These are phyloP conservation scores for Coemansia sp. DNA, from an alignment of 192 early-diverging fungal genomes.

Conservation along the genomic window DNA sequence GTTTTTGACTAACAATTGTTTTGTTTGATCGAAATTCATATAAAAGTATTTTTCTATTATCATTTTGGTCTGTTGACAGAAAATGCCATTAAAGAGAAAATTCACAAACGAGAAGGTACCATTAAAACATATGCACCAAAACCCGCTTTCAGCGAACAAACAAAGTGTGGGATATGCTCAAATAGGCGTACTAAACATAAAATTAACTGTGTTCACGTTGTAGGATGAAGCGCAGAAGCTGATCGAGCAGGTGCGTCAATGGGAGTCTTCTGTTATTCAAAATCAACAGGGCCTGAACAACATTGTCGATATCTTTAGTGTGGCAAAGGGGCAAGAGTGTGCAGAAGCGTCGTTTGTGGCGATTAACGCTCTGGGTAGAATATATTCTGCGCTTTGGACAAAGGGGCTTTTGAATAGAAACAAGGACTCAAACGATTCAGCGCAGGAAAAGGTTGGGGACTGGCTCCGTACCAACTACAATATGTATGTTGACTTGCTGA, in stretches of 20 bases:
- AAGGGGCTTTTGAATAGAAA: constrained; percentile 29
- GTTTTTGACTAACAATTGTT: neutral
- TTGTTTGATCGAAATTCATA: neutral
- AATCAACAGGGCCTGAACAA: constrained; percentile 77
- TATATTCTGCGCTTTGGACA: constrained; percentile 60
- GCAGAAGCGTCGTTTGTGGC: constrained; percentile 66
- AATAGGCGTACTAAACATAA: neutral
- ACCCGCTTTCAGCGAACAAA: neutral
- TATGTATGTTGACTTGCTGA: constrained; percentile 62
- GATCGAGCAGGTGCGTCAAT: constrained; percentile 49
- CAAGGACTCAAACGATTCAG: constrained; percentile 19
- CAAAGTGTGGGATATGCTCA: neutral
- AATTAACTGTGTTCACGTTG: neutral
- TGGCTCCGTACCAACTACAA: constrained; percentile 82
- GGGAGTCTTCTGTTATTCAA: constrained; percentile 66
- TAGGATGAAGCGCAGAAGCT: constrained; percentile 17
- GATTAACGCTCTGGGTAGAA: constrained; percentile 70
- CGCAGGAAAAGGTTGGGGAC: constrained; percentile 59
- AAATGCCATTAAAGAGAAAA: constrained; percentile 43
- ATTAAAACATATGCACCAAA: neutral
- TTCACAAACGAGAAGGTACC: constrained; percentile 13
- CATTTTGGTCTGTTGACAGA: neutral
- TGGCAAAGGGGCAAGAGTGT: constrained; percentile 42
- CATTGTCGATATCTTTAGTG: constrained; percentile 60
- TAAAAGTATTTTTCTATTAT: neutral